A percentile compares a stretch with the other conserved stretches of the same genome.
These are phyloP conservation scores for Claviceps humidiphila DNA, from an alignment of 2,329 filamentous ascomycete species.

Conservation along the genomic window DNA sequence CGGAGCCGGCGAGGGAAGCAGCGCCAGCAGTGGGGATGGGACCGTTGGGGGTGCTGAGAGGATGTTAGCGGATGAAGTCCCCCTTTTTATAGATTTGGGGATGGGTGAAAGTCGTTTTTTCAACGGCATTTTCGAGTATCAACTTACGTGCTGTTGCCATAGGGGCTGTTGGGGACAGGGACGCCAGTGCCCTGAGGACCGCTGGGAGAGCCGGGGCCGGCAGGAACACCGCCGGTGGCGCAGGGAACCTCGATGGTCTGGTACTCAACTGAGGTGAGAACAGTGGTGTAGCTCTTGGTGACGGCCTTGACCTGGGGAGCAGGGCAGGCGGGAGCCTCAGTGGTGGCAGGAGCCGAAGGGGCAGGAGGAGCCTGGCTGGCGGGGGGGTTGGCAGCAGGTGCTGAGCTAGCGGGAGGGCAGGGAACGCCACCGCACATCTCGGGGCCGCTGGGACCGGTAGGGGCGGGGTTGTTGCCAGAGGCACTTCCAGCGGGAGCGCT, in stretches of 20 bases:
- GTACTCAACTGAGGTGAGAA: conserved; percentile 42
- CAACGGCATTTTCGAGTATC: neutral
- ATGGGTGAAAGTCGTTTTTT: fast-evolving
- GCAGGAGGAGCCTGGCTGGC: too few species aligned
- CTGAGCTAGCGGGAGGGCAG: too few species aligned
- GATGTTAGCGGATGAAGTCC: neutral
- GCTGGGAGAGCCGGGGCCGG: too few species aligned
- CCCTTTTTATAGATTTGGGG: neutral
- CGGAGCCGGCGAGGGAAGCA: conserved; percentile 38
- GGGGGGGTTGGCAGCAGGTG: too few species aligned
- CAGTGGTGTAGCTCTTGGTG: conserved; percentile 43
- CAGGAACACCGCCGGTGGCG: conserved; percentile 15
- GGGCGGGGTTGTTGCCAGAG: conserved; percentile 3
- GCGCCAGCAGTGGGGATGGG: conserved; percentile 37
- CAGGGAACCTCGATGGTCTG: conserved; percentile 32
- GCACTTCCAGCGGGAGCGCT: too few species aligned
- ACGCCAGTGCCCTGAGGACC: conserved; percentile 22
- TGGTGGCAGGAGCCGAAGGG: neutral
- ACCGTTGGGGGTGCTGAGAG: conserved; percentile 13
- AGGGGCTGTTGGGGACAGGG: conserved; percentile 26
- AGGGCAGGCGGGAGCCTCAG: conserved; percentile 14
- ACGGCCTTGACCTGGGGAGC: conserved; percentile 34
- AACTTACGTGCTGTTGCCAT: conserved; percentile 18
- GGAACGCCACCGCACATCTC: too few species aligned
- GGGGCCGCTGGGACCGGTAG: conserved; percentile 7